Percentiles rank a stretch among this genome's conserved stretches.
These are phyloP conservation scores for Saccharomyces hybrid DNA, from an alignment of 1,139 yeast genomes.

Conservation along the genomic window DNA sequence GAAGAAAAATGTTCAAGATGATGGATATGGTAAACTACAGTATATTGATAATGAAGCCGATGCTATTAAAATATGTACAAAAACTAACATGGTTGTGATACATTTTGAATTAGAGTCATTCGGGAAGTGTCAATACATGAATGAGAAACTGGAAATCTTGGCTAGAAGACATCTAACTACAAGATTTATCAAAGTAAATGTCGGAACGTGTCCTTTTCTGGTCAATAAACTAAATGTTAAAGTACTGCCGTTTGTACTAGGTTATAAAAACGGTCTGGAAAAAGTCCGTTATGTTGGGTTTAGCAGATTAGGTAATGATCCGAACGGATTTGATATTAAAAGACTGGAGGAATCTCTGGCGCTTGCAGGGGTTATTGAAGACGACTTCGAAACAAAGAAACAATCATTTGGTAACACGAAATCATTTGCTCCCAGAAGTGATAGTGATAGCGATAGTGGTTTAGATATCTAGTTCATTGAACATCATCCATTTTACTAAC, in stretches of 20 bases:
- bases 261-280: slow-evolving; percentile 56
- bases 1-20: slow-evolving; percentile 33
- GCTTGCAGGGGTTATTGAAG: slow-evolving; percentile 26
- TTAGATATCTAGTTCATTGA: slow-evolving; percentile 27
- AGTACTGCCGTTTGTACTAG: slow-evolving; percentile 62
- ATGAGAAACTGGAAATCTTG: slow-evolving; percentile 38
- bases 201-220: slow-evolving; percentile 62
- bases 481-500: not conserved
- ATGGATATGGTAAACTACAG: slow-evolving; percentile 39
- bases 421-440: slow-evolving; percentile 19
- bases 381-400: not conserved
- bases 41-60: slow-evolving; percentile 44
- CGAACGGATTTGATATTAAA: slow-evolving; percentile 36
- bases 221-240: slow-evolving; percentile 54
- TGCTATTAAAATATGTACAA: slow-evolving; percentile 45
- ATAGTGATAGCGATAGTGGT: slow-evolving; percentile 36
- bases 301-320: slow-evolving; percentile 41
- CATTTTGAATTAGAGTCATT: slow-evolving; percentile 62
- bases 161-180: slow-evolving; percentile 54
- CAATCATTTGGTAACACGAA: not conserved
- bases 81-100: slow-evolving; percentile 39
- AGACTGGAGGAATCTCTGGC: slow-evolving; percentile 42
- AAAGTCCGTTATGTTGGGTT: slow-evolving; percentile 57
- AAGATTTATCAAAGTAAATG: slow-evolving; percentile 50
- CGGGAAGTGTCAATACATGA: slow-evolving; percentile 52